Evolutionary conservation across 2,329 filamentous ascomycete genomes (phyloP), one percentile per base, ranked within the genome.

Genomic region (Fonsecaea pedrosoi): DNA sequence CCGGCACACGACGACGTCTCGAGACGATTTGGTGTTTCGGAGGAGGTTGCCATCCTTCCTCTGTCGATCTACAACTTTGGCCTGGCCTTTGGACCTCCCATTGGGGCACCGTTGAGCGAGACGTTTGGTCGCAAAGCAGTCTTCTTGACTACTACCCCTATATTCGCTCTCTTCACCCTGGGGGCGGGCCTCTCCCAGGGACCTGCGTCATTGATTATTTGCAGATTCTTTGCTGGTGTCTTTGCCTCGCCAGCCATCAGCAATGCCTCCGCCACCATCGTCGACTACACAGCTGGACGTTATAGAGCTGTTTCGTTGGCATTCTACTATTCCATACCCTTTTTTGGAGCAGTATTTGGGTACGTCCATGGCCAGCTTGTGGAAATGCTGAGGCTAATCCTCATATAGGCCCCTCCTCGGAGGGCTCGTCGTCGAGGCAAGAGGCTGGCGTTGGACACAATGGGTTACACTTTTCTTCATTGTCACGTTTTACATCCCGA

Each of bases 381-480:
- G 8, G 9, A 50, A 12, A 10, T 50, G 4, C 15, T 25, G 21
- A 30, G 1, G 12, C 45, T 50, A 30, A 50, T 21, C 10, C 15
- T 21, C 21, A 5, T 3, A 13, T 54, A 64, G 75, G 30, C 75
- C 76, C 13, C 57, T 77, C 30, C 68, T 76, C 8, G 73, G 90
- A 60, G 89, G 89, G 12, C 91, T 88, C 79, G 89, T 90, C 57
- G 82, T 80, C 4, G 79, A 86, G n/a, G 86, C 84, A 3, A 78
- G 86, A 53, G 73, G 71, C 48, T 78, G 76, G 75, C 73, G 74
- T 37, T 78, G 75, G 76, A 77, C 75, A 9, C 74, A 77, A 62
- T 77, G 73, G 70, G 67, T 76, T 54, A 74, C 72, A n/a, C 68
- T 76, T 35, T 73, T 77, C 64, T 69, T 77, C 54, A 62, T 70